phyloP scores from a whole-genome alignment of 2,329 filamentous ascomycete genomes.

The Didymella arachidicola region DNA sequence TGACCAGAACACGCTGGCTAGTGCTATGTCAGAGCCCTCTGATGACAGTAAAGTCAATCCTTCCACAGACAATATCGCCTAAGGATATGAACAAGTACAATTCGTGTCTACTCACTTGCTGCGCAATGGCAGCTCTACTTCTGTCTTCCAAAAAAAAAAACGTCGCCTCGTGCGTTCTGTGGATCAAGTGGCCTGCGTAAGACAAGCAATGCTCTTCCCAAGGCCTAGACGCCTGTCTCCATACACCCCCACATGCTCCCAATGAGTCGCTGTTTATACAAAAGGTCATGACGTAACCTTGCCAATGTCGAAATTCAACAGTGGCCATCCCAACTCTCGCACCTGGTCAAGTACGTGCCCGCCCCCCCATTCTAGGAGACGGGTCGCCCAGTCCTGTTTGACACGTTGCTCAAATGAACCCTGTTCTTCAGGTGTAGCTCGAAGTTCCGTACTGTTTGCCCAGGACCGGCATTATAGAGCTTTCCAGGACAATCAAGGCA shows the following conservation, averaged over 20 bases:
- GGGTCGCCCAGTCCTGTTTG: slow-evolving; percentile 40
- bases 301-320: slow-evolving; percentile 10
- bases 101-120: slow-evolving; percentile 18
- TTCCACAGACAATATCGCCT: background rate
- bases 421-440: slow-evolving; percentile 91
- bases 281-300: slow-evolving; percentile 7
- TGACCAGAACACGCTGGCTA: background rate
- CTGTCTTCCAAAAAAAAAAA: background rate
- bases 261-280: slow-evolving; percentile 29
- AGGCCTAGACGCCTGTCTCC: slow-evolving; percentile 35
- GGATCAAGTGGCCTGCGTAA: background rate
- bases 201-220: background rate
- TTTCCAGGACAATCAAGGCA: slow-evolving; percentile 94
- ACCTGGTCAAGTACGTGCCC: background rate
- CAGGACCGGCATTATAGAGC: slow-evolving; percentile 88
- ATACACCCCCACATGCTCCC: slow-evolving; percentile 12
- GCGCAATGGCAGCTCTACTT: slow-evolving; percentile 3
- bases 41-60: background rate
- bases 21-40: background rate
- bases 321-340: background rate
- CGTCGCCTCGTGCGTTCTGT: background rate
- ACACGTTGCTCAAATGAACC: slow-evolving; percentile 62
- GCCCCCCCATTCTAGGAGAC: slow-evolving; percentile 11
- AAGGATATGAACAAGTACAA: slow-evolving; percentile 16
- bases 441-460: slow-evolving; percentile 86